Conservation (phyloP, 2,329 filamentous ascomycete genomes). For the Lanzia echinophila region DNA sequence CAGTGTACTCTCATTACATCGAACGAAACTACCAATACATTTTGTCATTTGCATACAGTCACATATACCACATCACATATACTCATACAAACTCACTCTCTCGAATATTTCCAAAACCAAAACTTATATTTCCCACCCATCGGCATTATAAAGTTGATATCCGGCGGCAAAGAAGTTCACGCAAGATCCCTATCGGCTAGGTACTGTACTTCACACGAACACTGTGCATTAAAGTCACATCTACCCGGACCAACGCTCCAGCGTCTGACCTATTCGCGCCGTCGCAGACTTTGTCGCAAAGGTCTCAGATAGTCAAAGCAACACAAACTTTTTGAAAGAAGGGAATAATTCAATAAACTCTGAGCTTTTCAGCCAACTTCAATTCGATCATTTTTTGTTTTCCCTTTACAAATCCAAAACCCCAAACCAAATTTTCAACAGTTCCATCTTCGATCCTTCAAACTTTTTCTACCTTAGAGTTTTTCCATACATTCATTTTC, state of each 20-base stretch:
- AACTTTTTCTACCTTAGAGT: not conserved
- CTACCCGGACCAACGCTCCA: constrained; percentile 23
- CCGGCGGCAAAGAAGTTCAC: constrained; percentile 19
- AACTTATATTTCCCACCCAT: not conserved
- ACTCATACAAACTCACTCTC: too few relatives aligned
- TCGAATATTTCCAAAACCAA: not conserved
- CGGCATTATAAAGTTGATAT: constrained; percentile 10
- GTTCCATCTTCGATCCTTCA: not conserved
- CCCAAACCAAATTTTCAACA: not conserved
- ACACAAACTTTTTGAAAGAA: constrained; percentile 16
- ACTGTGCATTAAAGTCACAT: constrained; percentile 13
- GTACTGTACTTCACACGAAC: constrained; percentile 9
- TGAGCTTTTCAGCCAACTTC: not conserved
- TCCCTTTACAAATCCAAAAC: not conserved
- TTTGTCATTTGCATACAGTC: not conserved
- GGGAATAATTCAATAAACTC: constrained; percentile 17
- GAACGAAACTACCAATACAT: not conserved
- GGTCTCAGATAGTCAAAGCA: constrained; percentile 27
- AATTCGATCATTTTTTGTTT: constrained; percentile 9
- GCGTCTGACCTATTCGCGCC: constrained; percentile 16
- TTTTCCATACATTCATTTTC: not conserved
- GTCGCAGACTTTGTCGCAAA: constrained; percentile 28
- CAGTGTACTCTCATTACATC: not conserved
- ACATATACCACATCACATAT: too few relatives aligned
- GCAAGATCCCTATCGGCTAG: constrained; percentile 24